phyloP scores from a whole-genome alignment of 2,329 filamentous ascomycete species.

The Gyromitra esculenta region DNA sequence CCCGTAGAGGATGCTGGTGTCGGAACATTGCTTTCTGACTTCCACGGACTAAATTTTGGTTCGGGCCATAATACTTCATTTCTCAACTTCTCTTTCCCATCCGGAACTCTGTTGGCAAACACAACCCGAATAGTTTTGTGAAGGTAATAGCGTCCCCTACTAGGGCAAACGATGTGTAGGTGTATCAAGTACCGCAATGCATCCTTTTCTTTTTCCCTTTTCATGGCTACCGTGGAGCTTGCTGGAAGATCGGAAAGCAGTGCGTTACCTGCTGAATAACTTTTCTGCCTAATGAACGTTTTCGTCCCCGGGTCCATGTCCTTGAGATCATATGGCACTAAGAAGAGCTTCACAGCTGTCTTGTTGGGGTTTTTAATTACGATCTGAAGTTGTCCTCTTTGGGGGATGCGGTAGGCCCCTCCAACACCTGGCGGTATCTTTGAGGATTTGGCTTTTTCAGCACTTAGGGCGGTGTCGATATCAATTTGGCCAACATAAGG shows the following conservation, averaged over 20 bases:
- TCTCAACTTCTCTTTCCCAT: constrained; percentile 89
- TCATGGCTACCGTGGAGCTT: constrained; percentile 48
- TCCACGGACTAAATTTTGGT: constrained; percentile 86
- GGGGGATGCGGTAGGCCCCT: constrained; percentile 91
- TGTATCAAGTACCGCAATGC: constrained; percentile 90
- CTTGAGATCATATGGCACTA: constrained; percentile 89
- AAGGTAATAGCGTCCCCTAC: constrained; percentile 83
- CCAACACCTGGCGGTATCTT: constrained; percentile 72
- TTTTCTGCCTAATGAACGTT: constrained; percentile 93
- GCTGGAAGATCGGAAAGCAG: constrained; percentile 63
- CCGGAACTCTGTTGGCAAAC: constrained; percentile 94
- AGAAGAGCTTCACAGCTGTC: constrained; percentile 93
- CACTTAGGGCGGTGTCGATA: constrained; percentile 78
- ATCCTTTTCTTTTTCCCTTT: constrained; percentile 67
- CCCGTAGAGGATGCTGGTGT: constrained; percentile 56
- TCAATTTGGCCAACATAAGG: constrained; percentile 96
- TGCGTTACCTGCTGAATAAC: constrained; percentile 80
- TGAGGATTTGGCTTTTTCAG: constrained; percentile 63
- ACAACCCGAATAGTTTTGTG: constrained; percentile 94
- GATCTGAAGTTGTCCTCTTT: constrained; percentile 93
- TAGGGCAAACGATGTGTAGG: constrained; percentile 88
- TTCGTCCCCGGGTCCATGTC: constrained; percentile 96
- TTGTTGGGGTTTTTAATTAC: constrained; percentile 99
- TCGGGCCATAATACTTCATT: constrained; percentile 92
- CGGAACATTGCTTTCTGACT: constrained; percentile 63